These are phyloP conservation scores for Leishmania gerbilli DNA, from an alignment of 208 protist species.

Conservation along the genomic window DNA sequence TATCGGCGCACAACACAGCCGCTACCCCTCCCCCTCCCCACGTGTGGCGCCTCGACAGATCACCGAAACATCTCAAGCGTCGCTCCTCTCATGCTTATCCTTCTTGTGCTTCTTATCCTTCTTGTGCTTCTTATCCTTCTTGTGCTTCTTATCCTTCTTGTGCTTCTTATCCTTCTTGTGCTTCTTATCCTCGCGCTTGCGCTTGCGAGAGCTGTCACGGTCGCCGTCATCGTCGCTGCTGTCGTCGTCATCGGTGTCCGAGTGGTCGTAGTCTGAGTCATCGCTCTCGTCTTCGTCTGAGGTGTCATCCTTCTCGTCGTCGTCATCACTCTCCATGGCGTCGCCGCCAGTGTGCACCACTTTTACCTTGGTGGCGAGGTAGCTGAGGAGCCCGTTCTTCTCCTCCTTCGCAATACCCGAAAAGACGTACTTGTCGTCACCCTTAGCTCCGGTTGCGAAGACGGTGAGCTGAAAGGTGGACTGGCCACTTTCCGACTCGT, in stretches of 20 bases:
- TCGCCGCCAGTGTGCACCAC: constrained; percentile 45
- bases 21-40: background rate
- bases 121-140: constrained; percentile 38
- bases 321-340: constrained; percentile 39
- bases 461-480: constrained; percentile 81
- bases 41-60: background rate
- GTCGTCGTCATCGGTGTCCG: constrained; percentile 30
- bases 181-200: constrained; percentile 36
- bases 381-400: constrained; percentile 60
- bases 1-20: background rate
- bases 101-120: background rate
- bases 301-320: constrained; percentile 61
- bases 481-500: constrained; percentile 68
- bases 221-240: constrained; percentile 36
- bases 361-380: constrained; percentile 59
- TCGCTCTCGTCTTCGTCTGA: constrained; percentile 42
- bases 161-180: constrained; percentile 35
- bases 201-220: constrained; percentile 35
- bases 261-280: constrained; percentile 45
- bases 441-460: constrained; percentile 30
- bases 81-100: background rate
- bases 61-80: background rate
- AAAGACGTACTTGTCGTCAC: constrained; percentile 70
- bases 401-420: constrained; percentile 71
- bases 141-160: constrained; percentile 37